Evolutionary conservation across 1,284 basidiomycete genomes (phyloP).

Genomic region (Apiotrichum domesticum): DNA sequence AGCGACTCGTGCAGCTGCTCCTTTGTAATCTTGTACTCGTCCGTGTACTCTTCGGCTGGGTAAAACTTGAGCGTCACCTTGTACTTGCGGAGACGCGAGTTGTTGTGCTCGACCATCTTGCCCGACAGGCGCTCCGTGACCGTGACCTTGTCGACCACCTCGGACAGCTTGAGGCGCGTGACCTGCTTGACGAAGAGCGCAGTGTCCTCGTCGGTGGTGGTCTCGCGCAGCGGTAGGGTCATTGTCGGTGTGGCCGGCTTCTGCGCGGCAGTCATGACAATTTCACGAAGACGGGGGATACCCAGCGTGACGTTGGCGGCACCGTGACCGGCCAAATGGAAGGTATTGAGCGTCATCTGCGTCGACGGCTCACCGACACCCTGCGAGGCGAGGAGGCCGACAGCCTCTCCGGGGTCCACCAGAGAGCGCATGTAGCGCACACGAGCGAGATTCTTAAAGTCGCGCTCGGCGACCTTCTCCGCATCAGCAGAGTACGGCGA

Average conservation of each 20-base stretch:
- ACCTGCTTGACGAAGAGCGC: conserved; percentile 85
- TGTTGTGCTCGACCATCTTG: conserved; percentile 54
- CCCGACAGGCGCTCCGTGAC: conserved; percentile 71
- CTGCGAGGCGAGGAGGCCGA: conserved; percentile 95
- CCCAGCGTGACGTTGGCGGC: conserved; percentile 98
- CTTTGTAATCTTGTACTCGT: conserved; percentile 76
- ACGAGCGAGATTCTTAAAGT: conserved; percentile 76
- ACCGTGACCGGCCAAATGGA: conserved; percentile 99
- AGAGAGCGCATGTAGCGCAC: conserved; percentile 88
- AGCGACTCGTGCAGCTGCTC: conserved; percentile 70
- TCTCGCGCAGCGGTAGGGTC: conserved; percentile 67
- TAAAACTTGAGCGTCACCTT: conserved; percentile 79
- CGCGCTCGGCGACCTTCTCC: conserved; percentile 48
- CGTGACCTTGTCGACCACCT: conserved; percentile 76
- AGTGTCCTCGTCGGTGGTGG: conserved; percentile 56
- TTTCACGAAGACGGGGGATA: conserved; percentile 97
- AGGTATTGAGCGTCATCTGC: conserved; percentile 99
- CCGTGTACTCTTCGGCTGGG: conserved; percentile 73
- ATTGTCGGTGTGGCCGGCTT: conserved; percentile 99
- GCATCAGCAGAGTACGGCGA: conserved; percentile 27
- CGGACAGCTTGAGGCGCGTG: conserved; percentile 77
- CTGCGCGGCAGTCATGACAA: conserved; percentile 97
- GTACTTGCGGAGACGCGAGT: conserved; percentile 69
- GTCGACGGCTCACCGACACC: conserved; percentile 98
- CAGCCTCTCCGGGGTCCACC: conserved; percentile 95